Conservation (phyloP, 2,329 filamentous ascomycete species). For the Gremmenia infestans region DNA sequence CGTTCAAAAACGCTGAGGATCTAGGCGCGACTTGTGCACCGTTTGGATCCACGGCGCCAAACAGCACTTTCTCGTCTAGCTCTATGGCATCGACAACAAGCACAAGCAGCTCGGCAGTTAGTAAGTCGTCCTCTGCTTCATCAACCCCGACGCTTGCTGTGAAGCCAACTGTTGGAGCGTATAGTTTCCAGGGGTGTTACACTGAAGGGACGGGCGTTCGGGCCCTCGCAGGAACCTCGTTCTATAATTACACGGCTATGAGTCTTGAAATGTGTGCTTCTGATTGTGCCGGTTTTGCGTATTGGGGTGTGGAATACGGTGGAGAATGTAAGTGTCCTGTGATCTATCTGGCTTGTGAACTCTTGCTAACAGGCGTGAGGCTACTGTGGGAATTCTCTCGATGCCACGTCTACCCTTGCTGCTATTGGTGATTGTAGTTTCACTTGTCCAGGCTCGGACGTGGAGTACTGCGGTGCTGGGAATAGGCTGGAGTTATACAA, state of each 20-base stretch:
- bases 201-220: constrained; percentile 17
- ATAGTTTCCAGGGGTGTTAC: constrained; percentile 23
- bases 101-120: constrained; percentile 2
- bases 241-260: constrained; percentile 26
- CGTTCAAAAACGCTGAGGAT: constrained; percentile 44
- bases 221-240: constrained; percentile 16
- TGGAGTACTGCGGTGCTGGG: constrained; percentile 33
- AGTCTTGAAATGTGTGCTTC: constrained; percentile 30
- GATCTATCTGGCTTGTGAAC: constrained; percentile 7
- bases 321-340: constrained; percentile 29
- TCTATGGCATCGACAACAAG: constrained; percentile 1
- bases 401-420: constrained; percentile 11
- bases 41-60: constrained; percentile 28
- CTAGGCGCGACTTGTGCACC: constrained; percentile 41
- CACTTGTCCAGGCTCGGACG: constrained; percentile 25
- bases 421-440: constrained; percentile 21
- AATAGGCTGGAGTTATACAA: constrained; percentile 24
- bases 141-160: constrained; percentile 18
- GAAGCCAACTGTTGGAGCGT: constrained; percentile 21
- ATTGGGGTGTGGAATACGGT: constrained; percentile 37
- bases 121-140: constrained; percentile 7
- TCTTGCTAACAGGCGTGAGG: constrained; percentile 11
- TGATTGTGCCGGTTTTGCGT: constrained; percentile 30
- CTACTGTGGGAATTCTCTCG: constrained; percentile 30
- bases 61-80: constrained; percentile 2